Evolutionary conservation across 768 basidiomycete genomes (phyloP), one percentile per base, ranked within the genome.

Genomic region (Tulasnella sp.): DNA sequence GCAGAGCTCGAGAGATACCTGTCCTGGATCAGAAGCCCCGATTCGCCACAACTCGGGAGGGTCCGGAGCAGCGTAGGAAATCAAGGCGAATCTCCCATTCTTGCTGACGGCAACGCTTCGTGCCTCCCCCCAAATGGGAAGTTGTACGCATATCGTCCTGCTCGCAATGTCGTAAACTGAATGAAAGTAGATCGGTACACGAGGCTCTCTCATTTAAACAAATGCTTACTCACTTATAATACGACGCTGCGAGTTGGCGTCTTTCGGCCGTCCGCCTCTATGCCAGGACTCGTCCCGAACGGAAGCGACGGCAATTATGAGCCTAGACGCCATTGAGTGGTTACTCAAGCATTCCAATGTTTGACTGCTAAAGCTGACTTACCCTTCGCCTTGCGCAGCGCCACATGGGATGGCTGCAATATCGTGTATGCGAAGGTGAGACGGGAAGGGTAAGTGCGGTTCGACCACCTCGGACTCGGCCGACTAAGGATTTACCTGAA

Each of bases 21-120:
- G 6, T 73, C 39, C 37, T 63, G 32, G 36, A 89, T 80, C 29
- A 86, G 77, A 67, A 12, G 22, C 14, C 22, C 90, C 88, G 64
- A 92, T 78, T 79, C 85, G 88, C 90, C 90, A 92, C 3, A 91
- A 80, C 77, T 91, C 90, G 7, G 91, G 90, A 19, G 89, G 86
- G 4, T 88, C 89, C 83, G 88, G 87, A 76, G 89, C 86, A 77
- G 90, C 89, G 76, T 89, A 90, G 77, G 89, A 90, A 63, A 91
- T 84, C 64, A 92, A 78, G n/a, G 88, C 90, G 8, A 87, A 81
- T 8, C 85, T 81, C 22, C 87, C 88, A 72, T 84, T 85, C 72
- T 83, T 82, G 62, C 88, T 85, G 36, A 90, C 78, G 0, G 88
- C 88, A 44, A 91, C 86, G 76, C 90, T 87, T 64, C 87, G 86